phyloP scores from a whole-genome alignment of 352 stramenopile genomes.

The Phytophthora fragariae region DNA sequence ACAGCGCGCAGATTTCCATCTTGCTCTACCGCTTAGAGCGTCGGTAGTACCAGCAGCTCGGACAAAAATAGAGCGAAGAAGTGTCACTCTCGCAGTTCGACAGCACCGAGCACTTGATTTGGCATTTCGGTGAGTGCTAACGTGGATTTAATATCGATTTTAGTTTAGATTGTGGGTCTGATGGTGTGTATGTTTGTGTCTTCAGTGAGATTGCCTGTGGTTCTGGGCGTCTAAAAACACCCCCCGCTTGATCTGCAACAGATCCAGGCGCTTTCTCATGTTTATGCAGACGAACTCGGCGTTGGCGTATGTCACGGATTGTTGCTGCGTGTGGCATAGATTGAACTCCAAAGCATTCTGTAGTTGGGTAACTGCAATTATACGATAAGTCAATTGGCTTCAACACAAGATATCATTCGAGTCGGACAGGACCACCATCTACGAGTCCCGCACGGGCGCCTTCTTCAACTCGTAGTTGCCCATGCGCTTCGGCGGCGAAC shows the following conservation, averaged over 20 bases:
- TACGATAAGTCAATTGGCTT: no score
- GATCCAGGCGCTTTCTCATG: slow-evolving; percentile 81
- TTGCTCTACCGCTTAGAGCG: slow-evolving; percentile 93
- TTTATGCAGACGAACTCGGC: slow-evolving; percentile 81
- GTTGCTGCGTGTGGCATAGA: no score
- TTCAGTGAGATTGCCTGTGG: slow-evolving; percentile 79
- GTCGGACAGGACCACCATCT: no score
- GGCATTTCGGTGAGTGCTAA: slow-evolving; percentile 69
- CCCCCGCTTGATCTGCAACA: slow-evolving; percentile 60
- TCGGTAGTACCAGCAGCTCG: slow-evolving; percentile 86
- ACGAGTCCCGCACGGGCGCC: no score
- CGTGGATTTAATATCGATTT: no score
- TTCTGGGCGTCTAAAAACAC: slow-evolving; percentile 68
- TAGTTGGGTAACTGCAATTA: no score
- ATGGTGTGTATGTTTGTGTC: neutral
- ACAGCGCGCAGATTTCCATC: slow-evolving; percentile 87
- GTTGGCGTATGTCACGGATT: slow-evolving; percentile 66
- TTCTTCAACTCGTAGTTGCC: no score
- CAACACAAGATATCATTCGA: no score
- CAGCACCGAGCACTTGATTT: slow-evolving; percentile 92
- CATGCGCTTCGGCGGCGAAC: no score
- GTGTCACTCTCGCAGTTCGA: slow-evolving; percentile 89
- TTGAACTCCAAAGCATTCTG: no score
- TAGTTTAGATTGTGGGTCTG: no score
- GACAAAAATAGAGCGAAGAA: slow-evolving; percentile 56